A percentile compares a stretch with the other conserved stretches of the same genome.
phyloP scores from a whole-genome alignment of 495 filamentous ascomycete genomes.

The Rusavskia elegans region DNA sequence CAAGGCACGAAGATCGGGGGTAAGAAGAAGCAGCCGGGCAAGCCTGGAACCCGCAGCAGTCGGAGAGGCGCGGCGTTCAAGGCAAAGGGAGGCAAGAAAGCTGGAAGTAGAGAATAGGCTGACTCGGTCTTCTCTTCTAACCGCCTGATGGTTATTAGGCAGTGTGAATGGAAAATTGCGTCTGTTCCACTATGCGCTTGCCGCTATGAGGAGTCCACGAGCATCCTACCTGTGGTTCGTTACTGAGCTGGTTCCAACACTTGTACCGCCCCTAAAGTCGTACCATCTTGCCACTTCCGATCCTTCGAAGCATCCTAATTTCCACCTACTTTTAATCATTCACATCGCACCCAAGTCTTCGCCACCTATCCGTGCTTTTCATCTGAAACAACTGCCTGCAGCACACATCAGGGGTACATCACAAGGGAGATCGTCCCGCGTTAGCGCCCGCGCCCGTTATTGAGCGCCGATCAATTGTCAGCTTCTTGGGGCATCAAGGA shows the following conservation, averaged over 20 bases:
- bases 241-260: neutral
- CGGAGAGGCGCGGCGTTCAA: conserved; percentile 54
- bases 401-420: neutral
- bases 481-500: too few species aligned
- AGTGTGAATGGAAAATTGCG: neutral
- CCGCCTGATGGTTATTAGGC: neutral
- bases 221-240: neutral
- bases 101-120: conserved; percentile 1
- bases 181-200: neutral
- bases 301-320: neutral
- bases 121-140: neutral
- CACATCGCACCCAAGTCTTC: neutral
- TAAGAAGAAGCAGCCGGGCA: conserved; percentile 34
- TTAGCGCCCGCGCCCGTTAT: neutral
- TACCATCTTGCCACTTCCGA: too few species aligned
- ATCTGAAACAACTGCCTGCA: too few species aligned
- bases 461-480: neutral
- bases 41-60: conserved; percentile 31
- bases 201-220: neutral
- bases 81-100: conserved; percentile 34
- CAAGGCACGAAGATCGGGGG: conserved; percentile 47
- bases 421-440: neutral
- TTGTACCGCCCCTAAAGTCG: neutral
- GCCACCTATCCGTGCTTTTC: too few species aligned
- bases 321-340: neutral